Base-by-base conservation (phyloP, 2,329 filamentous ascomycete genomes). In the Diaporthe longicolla region DNA sequence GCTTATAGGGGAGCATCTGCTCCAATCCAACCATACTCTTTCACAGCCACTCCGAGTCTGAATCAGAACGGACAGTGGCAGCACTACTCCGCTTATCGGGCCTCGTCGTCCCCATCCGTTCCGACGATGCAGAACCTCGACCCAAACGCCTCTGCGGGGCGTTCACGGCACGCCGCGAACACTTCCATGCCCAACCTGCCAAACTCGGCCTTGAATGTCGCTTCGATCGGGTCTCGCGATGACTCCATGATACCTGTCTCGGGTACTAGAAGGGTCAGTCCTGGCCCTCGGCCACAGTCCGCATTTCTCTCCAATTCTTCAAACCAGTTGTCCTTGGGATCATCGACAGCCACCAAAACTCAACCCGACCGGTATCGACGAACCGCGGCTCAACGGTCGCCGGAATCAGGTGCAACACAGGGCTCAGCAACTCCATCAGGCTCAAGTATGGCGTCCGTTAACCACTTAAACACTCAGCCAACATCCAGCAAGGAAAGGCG, bases 311-410 rank as follows among this genome's bases (percentile, higher is more conserved):
- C 84, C 55, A 79, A 79, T 57, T 80, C 83, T 4, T 78, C 84
- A 17, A 83, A 82, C 29, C 87, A 87, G 77, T 88, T 90, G 65
- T 89, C 84, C 76, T 91, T 81, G 83, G 87, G 78, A 79, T 92
- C 84, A 82, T 88, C 92, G 55, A 86, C 88, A 5, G 86, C 90
- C 29, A 83, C 86, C 59, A 95, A 95, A 79, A 87, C 92, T 29
- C 91, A 93, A 1, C 94, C 94, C 1, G 95, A 98, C 81, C 91
- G 96, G 74, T 98, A 98, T 82, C 90, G 95, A 78, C 92, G 95
- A 68, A 83, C 88, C 74, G 87, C 63, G 32, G 32, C 87, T 72
- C 86, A 89, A 73, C 89, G 89, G 77, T 86, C 89, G 75, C 83
- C 85, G 21, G 90, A 91, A 77, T 88, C 84, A 76, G 77, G 81